Percentiles rank a stretch among this genome's conserved stretches.
These are phyloP conservation scores for Trichothecium sympodiale DNA, from an alignment of 2,329 filamentous ascomycete species.

Conservation along the genomic window DNA sequence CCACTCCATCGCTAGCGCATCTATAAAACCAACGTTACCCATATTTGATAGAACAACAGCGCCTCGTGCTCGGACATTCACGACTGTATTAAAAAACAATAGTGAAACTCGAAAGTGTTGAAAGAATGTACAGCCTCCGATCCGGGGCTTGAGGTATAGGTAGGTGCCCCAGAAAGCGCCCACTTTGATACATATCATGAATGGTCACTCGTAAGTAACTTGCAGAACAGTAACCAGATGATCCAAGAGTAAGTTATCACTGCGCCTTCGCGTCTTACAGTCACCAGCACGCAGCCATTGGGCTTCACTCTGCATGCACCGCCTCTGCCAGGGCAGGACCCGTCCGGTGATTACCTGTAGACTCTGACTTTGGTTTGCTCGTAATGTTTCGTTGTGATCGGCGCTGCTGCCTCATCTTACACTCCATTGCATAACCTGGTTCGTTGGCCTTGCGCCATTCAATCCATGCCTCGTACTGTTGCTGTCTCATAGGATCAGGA, in stretches of 20 bases:
- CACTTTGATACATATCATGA: no score
- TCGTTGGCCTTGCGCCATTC: slow-evolving; percentile 37
- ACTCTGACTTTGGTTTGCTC: slow-evolving; percentile 3
- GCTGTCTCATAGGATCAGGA: slow-evolving; percentile 29
- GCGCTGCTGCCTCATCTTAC: slow-evolving; percentile 30
- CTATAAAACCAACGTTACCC: no score
- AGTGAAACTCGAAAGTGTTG: no score
- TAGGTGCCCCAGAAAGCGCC: no score
- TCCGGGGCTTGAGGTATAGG: not conserved
- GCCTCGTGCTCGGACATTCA: no score
- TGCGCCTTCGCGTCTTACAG: not conserved
- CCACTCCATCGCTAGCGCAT: no score
- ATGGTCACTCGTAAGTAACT: no score
- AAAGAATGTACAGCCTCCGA: not conserved
- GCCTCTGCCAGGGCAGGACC: not conserved
- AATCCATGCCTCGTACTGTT: slow-evolving; percentile 35
- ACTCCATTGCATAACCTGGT: slow-evolving; percentile 34
- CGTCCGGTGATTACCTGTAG: not conserved
- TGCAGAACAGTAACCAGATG: no score
- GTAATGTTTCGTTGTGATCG: slow-evolving; percentile 17
- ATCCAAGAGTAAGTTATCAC: no score
- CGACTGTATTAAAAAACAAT: no score
- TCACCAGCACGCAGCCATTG: not conserved
- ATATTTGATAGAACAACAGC: no score
- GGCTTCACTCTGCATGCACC: no score